phyloP scores from a whole-genome alignment of 768 basidiomycete species.

The Naematelia encephala region DNA sequence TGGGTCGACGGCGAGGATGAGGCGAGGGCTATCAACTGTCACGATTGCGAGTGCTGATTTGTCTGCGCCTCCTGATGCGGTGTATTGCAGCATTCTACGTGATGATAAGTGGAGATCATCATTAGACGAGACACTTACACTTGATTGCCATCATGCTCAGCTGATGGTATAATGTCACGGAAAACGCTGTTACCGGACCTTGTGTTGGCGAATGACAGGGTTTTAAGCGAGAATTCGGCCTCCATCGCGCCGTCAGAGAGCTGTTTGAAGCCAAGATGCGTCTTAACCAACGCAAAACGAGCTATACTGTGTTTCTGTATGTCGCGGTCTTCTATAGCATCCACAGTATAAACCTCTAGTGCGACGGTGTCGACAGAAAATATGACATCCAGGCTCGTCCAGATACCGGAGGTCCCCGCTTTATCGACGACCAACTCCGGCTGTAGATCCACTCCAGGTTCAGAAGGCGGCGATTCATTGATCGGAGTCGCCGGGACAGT shows the following conservation, averaged over 20 bases:
- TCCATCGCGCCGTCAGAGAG: constrained; percentile 80
- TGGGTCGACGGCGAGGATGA: constrained; percentile 89
- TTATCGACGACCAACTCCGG: constrained; percentile 51
- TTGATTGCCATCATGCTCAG: constrained; percentile 77
- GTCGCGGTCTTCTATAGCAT: constrained; percentile 59
- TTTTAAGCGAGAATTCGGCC: constrained; percentile 80
- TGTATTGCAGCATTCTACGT: constrained; percentile 73
- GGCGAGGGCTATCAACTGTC: constrained; percentile 84
- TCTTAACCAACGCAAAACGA: constrained; percentile 76
- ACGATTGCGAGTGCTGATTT: constrained; percentile 69
- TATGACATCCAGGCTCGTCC: constrained; percentile 70
- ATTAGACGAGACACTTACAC: constrained; percentile 53
- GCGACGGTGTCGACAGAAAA: constrained; percentile 69
- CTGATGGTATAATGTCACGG: constrained; percentile 91
- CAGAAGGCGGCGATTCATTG: constrained; percentile 6
- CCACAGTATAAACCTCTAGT: constrained; percentile 77
- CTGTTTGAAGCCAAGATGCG: constrained; percentile 72
- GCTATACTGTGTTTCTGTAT: constrained; percentile 77
- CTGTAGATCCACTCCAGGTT: constrained; percentile 46
- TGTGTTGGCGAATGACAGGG: constrained; percentile 87
- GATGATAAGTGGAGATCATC: constrained; percentile 1
- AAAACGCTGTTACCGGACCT: constrained; percentile 76
- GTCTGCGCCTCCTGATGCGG: constrained; percentile 62
- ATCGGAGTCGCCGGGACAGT: constrained; percentile 16
- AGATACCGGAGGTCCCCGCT: constrained; percentile 53